These are phyloP conservation scores for Trichomonascaceae sp. DNA, from an alignment of 1,139 yeast genomes.

Conservation along the genomic window DNA sequence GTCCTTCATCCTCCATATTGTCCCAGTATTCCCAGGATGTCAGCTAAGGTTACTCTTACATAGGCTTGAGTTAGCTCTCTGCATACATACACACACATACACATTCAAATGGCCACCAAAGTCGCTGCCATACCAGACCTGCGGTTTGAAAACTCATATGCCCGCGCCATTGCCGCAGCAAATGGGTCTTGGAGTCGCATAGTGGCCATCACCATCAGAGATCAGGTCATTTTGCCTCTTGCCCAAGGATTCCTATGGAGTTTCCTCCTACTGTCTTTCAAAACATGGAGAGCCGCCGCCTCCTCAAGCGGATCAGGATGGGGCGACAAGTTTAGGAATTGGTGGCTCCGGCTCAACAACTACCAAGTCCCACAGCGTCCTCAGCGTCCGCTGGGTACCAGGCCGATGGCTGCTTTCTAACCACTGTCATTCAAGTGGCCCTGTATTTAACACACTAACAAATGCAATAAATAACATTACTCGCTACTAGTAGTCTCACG, in stretches of 20 bases:
- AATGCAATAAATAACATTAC: not conserved
- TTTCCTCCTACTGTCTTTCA: constrained; percentile 26
- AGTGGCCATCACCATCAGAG: constrained; percentile 21
- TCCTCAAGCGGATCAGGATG: constrained; percentile 13
- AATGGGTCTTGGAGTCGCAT: constrained; percentile 19
- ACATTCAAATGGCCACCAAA: no score
- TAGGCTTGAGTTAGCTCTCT: no score
- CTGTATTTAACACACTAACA: no score
- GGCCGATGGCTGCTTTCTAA: no score
- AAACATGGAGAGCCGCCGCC: constrained; percentile 27
- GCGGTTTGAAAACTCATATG: constrained; percentile 21
- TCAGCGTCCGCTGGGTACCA: no score
- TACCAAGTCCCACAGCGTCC: no score
- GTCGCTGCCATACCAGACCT: constrained; percentile 20
- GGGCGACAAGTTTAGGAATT: constrained; percentile 19
- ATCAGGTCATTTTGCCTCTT: constrained; percentile 26
- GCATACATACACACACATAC: no score
- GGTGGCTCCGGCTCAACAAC: not conserved
- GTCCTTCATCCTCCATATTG: constrained; percentile 37
- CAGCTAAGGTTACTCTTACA: no score
- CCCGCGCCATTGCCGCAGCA: constrained; percentile 21
- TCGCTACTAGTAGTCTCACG: not conserved
- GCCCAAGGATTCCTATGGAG: constrained; percentile 44
- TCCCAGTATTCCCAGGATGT: no score
- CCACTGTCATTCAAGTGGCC: no score